These are phyloP conservation scores for Racocetra persica DNA, from an alignment of 371 early-diverging fungal genomes.

Conservation along the genomic window DNA sequence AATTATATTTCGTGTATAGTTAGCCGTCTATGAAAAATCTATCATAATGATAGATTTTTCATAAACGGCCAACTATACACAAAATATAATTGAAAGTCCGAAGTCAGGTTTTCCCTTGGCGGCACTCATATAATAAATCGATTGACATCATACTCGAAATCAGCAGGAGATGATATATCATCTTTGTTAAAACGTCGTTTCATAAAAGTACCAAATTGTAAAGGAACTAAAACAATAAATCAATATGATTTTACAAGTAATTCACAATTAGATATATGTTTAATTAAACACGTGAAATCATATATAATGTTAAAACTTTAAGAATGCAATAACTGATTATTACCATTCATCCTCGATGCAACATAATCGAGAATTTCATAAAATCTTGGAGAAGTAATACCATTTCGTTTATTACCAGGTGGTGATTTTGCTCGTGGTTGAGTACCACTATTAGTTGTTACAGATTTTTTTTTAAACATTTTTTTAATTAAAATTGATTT, in stretches of 20 bases:
- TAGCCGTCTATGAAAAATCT: no score
- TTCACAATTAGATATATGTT: background rate
- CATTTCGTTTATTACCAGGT: constrained; percentile 9
- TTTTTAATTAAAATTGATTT: constrained; percentile 9
- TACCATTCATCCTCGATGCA: constrained; percentile 39
- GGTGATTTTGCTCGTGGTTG: constrained; percentile 31
- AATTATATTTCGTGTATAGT: no score
- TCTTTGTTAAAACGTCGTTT: constrained; percentile 39
- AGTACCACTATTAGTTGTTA: background rate
- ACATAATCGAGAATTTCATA: constrained; percentile 44
- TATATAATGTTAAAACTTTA: no score
- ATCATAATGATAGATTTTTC: no score
- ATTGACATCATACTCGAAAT: constrained; percentile 47
- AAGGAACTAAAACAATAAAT: constrained; percentile 15
- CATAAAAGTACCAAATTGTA: constrained; percentile 43
- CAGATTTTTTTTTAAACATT: constrained; percentile 41
- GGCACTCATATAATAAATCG: background rate
- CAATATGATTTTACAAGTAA: background rate
- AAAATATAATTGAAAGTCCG: no score
- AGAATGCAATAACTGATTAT: background rate
- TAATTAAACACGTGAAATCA: background rate
- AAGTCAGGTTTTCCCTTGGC: no score
- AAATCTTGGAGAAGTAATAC: constrained; percentile 34
- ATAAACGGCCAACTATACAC: no score
- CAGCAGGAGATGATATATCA: constrained; percentile 51